A percentile compares a stretch with the other conserved stretches of the same genome.
Conservation (phyloP, 306 rosid genomes). For the Malus sylvestris region DNA sequence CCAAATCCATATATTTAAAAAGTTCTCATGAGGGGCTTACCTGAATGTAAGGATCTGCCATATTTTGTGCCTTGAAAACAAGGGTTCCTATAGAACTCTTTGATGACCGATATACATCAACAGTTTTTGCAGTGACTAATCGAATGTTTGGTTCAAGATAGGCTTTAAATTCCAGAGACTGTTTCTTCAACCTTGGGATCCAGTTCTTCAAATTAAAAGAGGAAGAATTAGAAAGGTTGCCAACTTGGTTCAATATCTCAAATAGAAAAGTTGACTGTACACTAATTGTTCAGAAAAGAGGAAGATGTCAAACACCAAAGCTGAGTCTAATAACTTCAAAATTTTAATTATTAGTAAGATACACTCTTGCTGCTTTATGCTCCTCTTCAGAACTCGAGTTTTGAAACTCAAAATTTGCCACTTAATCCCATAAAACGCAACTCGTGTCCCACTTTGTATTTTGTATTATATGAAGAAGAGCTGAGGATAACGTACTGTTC, state of each 20-base stretch:
- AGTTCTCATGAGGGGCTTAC: conserved; percentile 7
- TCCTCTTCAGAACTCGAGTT: too few relatives aligned
- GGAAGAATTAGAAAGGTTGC: background rate
- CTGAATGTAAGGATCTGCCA: conserved; percentile 7
- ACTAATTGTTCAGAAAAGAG: too few relatives aligned
- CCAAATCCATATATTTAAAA: background rate
- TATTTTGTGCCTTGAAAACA: conserved; percentile 12
- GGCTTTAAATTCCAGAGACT: conserved; percentile 15
- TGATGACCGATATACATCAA: conserved; percentile 19
- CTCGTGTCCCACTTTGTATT: too few relatives aligned
- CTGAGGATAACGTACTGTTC: conserved; percentile 14
- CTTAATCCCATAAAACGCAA: too few relatives aligned
- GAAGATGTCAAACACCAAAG: too few relatives aligned
- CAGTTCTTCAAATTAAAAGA: conserved; percentile 26
- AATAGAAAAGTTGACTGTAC: background rate
- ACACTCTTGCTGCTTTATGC: too few relatives aligned
- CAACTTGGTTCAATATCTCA: background rate
- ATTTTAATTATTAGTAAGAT: too few relatives aligned
- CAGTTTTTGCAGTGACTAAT: conserved; percentile 9
- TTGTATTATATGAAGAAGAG: background rate
- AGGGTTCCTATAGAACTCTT: conserved; percentile 25
- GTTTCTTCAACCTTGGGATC: conserved; percentile 26
- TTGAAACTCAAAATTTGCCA: too few relatives aligned
- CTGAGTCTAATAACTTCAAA: too few relatives aligned
- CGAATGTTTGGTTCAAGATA: conserved; percentile 15